Base-by-base conservation (phyloP, 2,329 filamentous ascomycete species). In the Penicillium capsulatum region DNA sequence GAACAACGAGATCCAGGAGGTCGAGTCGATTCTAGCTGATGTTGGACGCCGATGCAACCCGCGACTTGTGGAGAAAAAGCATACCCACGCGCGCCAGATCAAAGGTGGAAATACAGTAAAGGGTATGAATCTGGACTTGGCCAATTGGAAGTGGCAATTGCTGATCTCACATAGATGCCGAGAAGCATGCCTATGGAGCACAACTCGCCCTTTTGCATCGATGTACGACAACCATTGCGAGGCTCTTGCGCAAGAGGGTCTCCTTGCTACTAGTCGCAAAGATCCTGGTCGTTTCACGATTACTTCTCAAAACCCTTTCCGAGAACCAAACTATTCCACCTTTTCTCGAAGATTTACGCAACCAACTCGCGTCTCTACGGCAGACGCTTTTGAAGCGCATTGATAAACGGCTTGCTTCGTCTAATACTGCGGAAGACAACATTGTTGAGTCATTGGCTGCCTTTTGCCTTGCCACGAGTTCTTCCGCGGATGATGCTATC, bases 41-140 rank as follows among this genome's bases (percentile, higher is more conserved):
- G 83, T 95, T 69, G 86, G 87, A 31, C 77, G 78, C 29, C 78
- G 79, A 40, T 96, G 91, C 65, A 89, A 90, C 36, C 77, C 86
- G 26, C 70, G 75, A 36, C 73, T 82, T 17, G 72, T 95, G 16
- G 81, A 81, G 16, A 76, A 72, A 48, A 88, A 89, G 60, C 75
- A 75, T 31, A 57, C 66, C 22, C 74, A 84, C 44, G 60, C 86
- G 62, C 34, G 69, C 56, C 52, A 80, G 71, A 39, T 69, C 36
- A 64, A 63, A 70, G 51, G 39, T 16, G 60, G 60, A 44, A 50
- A 46, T 20, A 40, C 52, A 7, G 57, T 61, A 17, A 60, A 59
- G 47, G 59, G 66, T 67, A 57, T 31, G 51, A 9, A 13, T 13
- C 17, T 37, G 14, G n/a, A n/a, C n/a, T 4, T 13, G 3, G n/a